A percentile compares a stretch with the other conserved stretches of the same genome.
Conservation (phyloP, 192 early-diverging fungal species). For the Coemansia sp. region DNA sequence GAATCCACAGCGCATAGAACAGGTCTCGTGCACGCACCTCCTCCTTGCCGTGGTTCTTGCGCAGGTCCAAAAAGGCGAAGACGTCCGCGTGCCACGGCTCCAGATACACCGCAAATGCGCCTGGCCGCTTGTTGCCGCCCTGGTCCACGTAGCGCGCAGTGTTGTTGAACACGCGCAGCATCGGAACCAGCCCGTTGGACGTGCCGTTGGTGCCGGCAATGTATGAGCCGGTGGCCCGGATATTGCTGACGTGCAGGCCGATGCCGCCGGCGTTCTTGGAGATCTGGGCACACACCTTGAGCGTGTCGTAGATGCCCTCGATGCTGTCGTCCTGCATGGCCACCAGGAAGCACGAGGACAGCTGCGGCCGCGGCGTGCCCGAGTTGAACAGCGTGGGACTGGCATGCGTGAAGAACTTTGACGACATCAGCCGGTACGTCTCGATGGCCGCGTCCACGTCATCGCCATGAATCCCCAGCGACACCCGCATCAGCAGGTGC, state of each 20-base stretch:
- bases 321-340: conserved; percentile 97
- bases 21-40: conserved; percentile 94
- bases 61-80: conserved; percentile 93
- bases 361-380: conserved; percentile 92
- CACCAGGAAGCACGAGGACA: conserved; percentile 92
- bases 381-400: conserved; percentile 98
- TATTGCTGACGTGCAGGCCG: conserved; percentile 96
- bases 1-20: conserved; percentile 97
- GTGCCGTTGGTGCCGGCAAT: conserved; percentile 97
- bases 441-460: conserved; percentile 91
- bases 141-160: conserved; percentile 99
- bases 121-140: conserved; percentile 97
- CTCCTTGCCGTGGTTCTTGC: conserved; percentile 98
- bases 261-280: conserved; percentile 98
- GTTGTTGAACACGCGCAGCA: conserved; percentile 98
- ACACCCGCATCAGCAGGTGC: conserved; percentile 97
- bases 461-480: conserved; percentile 93
- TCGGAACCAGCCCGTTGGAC: conserved; percentile 94
- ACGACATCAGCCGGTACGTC: conserved; percentile 90
- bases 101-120: conserved; percentile 97
- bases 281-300: conserved; percentile 96
- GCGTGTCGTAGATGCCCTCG: conserved; percentile 97
- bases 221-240: conserved; percentile 91
- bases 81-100: conserved; percentile 99
- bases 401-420: conserved; percentile 95